Conservation (phyloP, 2,329 filamentous ascomycete species). For the Ceratocystiopsis minuta region DNA sequence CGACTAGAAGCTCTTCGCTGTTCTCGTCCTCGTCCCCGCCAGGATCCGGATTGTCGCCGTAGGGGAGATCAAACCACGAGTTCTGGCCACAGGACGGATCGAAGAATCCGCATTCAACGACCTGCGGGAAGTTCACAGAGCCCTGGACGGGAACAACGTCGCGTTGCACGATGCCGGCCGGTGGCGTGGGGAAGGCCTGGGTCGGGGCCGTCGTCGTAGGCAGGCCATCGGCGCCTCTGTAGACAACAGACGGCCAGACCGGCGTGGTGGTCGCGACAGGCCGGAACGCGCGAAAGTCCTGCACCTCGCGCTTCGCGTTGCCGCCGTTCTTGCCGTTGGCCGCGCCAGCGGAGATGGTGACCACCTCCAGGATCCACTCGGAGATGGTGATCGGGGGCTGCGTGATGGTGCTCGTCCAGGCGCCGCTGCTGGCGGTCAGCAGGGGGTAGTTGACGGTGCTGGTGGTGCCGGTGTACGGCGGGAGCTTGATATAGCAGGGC, state of each 20-base stretch:
- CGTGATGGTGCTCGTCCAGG: slow-evolving; percentile 17
- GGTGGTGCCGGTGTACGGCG: slow-evolving; percentile 13
- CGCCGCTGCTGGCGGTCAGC: slow-evolving; percentile 14
- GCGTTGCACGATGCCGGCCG: slow-evolving; percentile 7
- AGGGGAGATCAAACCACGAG: too few relatives aligned
- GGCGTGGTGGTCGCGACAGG: slow-evolving; percentile 10
- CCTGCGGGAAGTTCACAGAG: too few relatives aligned
- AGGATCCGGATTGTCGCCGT: too few relatives aligned
- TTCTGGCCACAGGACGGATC: too few relatives aligned
- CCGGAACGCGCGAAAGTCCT: slow-evolving; percentile 5
- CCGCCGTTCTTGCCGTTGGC: too few relatives aligned
- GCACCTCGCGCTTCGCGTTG: slow-evolving; percentile 3
- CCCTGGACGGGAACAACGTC: slow-evolving; percentile 5
- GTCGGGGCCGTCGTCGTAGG: not conserved
- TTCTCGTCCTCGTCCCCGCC: too few relatives aligned
- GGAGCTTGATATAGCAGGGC: slow-evolving; percentile 14
- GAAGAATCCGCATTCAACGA: too few relatives aligned
- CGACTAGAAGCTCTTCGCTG: too few relatives aligned
- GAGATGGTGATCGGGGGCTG: slow-evolving; percentile 13
- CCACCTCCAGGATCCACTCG: slow-evolving; percentile 11
- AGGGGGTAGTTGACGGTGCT: slow-evolving; percentile 15
- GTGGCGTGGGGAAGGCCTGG: slow-evolving; percentile 9
- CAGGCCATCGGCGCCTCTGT: slow-evolving; percentile 6
- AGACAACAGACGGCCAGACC: slow-evolving; percentile 10
- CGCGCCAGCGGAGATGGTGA: slow-evolving; percentile 7